Evolutionary conservation across 768 basidiomycete species (phyloP), one percentile per base, ranked within the genome.

Genomic region (Mycena chlorophos): DNA sequence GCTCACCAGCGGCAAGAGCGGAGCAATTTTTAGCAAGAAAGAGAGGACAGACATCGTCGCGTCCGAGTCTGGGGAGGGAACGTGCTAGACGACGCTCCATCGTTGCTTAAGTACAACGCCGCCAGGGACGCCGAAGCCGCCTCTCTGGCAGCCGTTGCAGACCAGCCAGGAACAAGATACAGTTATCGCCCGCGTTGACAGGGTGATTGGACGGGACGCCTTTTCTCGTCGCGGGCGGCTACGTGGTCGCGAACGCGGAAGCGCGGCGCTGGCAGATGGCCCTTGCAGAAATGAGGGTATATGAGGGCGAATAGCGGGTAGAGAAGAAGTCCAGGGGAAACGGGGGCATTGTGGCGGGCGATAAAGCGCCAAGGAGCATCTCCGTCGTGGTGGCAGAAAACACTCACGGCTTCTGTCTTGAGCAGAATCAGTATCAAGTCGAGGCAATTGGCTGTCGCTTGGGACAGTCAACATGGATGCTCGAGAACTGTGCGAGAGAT

Each of bases 1-100:
- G 52, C 56, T 49, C 50, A 62, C 60, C 3, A 61, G 39, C 38
- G 56, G 60, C 34, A 56, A 34, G 12, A 34, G 19, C 2, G 52
- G 46, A 2, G 48, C 5, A 29, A 61, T 26, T 14, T 49, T 25
- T 16, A 27, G 51, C 26, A 29, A 30, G 43, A 58, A 55, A 29
- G 56, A 58, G 38, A 57, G 60, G 60, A 62, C 56, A 58, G 60
- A 50, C 60, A 62, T 62, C 51, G 54, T 47, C 30, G 39, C n/a
- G n/a, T n/a, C n/a, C n/a, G n/a, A n/a, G n/a, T 8, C 40, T 42
- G 40, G 22, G 26, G 37, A 34, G 46, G 56, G 30, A 25, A 49
- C 38, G 20, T 42, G 26, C 46, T 54, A 49, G 49, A 39, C 50
- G 38, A 58, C 49, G 25, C 29, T 50, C 52, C 38, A 27, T 38